Evolutionary conservation across 768 basidiomycete species (phyloP), one percentile per base, ranked within the genome.

Genomic region (Boletus edulis): DNA sequence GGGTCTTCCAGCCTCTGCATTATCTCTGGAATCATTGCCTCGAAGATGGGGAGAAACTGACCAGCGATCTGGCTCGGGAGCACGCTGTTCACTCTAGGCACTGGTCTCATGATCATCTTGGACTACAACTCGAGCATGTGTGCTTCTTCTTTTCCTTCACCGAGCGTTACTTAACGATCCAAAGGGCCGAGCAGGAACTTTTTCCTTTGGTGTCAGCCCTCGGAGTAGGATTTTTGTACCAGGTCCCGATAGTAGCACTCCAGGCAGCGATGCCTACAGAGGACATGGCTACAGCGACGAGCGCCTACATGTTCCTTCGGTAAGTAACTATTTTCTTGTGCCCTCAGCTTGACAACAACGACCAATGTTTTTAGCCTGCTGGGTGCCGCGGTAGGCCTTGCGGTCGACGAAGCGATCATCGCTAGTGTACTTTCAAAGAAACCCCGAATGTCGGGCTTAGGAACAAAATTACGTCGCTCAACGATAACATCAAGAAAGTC

Each of bases 201-300:
- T 88, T 77, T 61, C 84, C 86, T 4, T 69, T 91, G n/a, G 67
- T 91, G 29, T 77, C 86, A 13, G 80, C 86, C 6, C 39, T 85
- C 14, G 88, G 89, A 0, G 64, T 81, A 14, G 89, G 87, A 0
- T 78, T 76, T 59, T 69, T 91, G 40, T 86, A 87, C 76, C 81
- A 84, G 75, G 66, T 71, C 2, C 89, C 88, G 1, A 71, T 91
- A 14, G 86, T 91, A 54, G 86, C 78, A 11, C 70, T 93, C n/a
- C 91, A 94, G 69, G 87, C 89, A 14, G 85, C 90, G 0, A 94
- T 94, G 90, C 91, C 91, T 2, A 65, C 86, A 24, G 84, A 83
- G 56, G 89, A 91, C 58, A 91, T 92, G 89, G 89, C 90, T 1
- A 89, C 90, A 77, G 88, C 5, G 66, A 89, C 55, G 82, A 84